These are phyloP conservation scores for Trichoderma lentiforme DNA, from an alignment of 2,329 filamentous ascomycete species.

Conservation along the genomic window DNA sequence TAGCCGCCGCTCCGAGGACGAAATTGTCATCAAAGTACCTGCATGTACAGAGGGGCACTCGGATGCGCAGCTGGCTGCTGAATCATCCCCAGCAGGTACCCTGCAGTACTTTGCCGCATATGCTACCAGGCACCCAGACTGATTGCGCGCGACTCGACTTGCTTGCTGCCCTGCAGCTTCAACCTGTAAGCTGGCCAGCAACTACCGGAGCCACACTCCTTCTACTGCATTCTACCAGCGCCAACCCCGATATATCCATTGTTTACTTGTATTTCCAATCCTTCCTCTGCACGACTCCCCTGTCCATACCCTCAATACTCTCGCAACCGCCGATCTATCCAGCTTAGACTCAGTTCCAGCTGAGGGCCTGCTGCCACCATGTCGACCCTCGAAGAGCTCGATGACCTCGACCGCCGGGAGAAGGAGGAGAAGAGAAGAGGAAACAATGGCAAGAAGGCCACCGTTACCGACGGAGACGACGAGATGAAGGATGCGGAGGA, in stretches of 20 bases:
- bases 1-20: constrained; percentile 15
- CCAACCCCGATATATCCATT: neutral
- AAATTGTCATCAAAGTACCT: neutral
- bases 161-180: constrained; percentile 20
- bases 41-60: neutral
- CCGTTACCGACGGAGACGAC: constrained; percentile 51
- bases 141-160: constrained; percentile 21
- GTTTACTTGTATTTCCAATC: neutral
- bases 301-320: neutral
- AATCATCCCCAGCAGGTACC: neutral
- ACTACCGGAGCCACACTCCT: constrained; percentile 5
- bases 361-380: constrained; percentile 45
- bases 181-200: constrained; percentile 17
- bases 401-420: constrained; percentile 78
- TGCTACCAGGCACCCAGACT: constrained; percentile 20
- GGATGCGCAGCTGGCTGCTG: neutral
- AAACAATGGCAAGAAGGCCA: constrained; percentile 41
- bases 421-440: constrained; percentile 61
- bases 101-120: neutral
- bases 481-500: constrained; percentile 88
- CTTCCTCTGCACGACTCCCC: neutral
- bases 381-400: constrained; percentile 90
- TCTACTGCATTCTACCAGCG: constrained; percentile 10
- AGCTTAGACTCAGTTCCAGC: constrained; percentile 2
- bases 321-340: neutral